phyloP scores from a whole-genome alignment of 2,329 filamentous ascomycete species.

The Aspergillus ochraceoroseus region DNA sequence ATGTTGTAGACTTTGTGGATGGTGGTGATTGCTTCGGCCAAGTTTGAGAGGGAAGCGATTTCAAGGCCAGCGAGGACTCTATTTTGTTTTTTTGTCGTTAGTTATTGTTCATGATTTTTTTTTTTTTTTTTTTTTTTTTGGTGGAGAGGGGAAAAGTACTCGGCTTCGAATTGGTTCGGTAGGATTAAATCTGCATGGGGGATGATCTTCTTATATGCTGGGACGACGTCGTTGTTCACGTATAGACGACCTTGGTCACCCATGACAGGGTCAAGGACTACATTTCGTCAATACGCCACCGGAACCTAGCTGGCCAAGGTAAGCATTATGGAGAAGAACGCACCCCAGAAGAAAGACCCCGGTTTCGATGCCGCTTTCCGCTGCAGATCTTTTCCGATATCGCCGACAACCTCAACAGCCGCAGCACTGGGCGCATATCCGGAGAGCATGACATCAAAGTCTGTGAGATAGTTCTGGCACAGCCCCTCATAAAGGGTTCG shows the following conservation, averaged over 20 bases:
- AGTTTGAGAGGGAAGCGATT: constrained; percentile 68
- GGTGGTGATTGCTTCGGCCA: constrained; percentile 68
- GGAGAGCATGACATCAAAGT: constrained; percentile 91
- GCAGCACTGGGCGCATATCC: constrained; percentile 89
- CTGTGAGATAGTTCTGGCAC: constrained; percentile 73
- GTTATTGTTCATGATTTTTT: no score
- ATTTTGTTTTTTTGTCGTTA: not conserved
- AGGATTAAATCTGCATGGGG: constrained; percentile 82
- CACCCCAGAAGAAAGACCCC: constrained; percentile 83
- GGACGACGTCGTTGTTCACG: constrained; percentile 84
- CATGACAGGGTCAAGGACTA: constrained; percentile 94
- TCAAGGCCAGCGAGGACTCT: constrained; percentile 80
- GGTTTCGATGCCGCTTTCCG: constrained; percentile 57
- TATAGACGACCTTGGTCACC: constrained; percentile 91
- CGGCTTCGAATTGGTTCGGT: constrained; percentile 95
- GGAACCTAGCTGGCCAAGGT: not conserved
- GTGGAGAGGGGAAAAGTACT: constrained; percentile 52
- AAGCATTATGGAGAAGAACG: constrained; percentile 17
- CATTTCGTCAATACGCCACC: constrained; percentile 9
- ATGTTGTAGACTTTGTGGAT: constrained; percentile 72
- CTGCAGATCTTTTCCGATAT: constrained; percentile 76
- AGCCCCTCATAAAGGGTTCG: constrained; percentile 78
- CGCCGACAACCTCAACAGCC: constrained; percentile 75
- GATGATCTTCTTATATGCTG: constrained; percentile 77
- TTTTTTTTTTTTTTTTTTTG: not conserved